Conservation (phyloP, 306 rosid genomes). For the Cyamopsis tetragonoloba region DNA sequence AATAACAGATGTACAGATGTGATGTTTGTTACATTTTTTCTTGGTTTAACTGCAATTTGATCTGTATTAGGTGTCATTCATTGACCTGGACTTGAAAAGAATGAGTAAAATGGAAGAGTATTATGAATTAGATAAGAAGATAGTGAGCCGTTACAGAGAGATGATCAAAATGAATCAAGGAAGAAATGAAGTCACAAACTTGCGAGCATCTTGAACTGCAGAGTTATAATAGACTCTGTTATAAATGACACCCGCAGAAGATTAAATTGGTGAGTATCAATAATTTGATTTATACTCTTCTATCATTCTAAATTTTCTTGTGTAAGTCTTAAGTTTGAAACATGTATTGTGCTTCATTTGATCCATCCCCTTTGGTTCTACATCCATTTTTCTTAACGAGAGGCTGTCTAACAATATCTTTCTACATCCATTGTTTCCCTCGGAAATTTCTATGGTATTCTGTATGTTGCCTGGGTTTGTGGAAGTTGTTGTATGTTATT, state of each 20-base stretch:
- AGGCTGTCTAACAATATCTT: background rate
- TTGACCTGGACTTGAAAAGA: slow-evolving; percentile 88
- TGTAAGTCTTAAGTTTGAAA: background rate
- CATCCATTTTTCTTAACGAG: background rate
- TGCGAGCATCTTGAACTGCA: slow-evolving; percentile 24
- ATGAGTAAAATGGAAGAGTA: slow-evolving; percentile 82
- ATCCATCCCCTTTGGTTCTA: background rate
- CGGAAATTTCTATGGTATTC: background rate
- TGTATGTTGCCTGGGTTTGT: background rate
- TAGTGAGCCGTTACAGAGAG: slow-evolving; percentile 64
- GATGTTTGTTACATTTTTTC: slow-evolving; percentile 17
- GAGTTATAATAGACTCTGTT: slow-evolving; percentile 28
- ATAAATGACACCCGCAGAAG: slow-evolving; percentile 34
- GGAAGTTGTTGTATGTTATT: slow-evolving; percentile 1
- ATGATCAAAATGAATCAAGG: slow-evolving; percentile 50
- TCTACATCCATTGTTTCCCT: background rate
- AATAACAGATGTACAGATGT: slow-evolving; percentile 1
- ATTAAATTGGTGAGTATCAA: slow-evolving; percentile 26
- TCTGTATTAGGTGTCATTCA: slow-evolving; percentile 55
- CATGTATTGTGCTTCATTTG: background rate
- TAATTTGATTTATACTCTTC: slow-evolving; percentile 11
- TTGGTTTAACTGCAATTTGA: slow-evolving; percentile 31
- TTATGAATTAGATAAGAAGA: slow-evolving; percentile 80
- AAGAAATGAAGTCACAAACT: slow-evolving; percentile 34
- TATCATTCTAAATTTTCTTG: slow-evolving; percentile 19